A percentile compares a stretch with the other conserved stretches of the same genome.
These are phyloP conservation scores for Paramecium bursaria DNA, from an alignment of 73 alveolate genomes.

Conservation along the genomic window DNA sequence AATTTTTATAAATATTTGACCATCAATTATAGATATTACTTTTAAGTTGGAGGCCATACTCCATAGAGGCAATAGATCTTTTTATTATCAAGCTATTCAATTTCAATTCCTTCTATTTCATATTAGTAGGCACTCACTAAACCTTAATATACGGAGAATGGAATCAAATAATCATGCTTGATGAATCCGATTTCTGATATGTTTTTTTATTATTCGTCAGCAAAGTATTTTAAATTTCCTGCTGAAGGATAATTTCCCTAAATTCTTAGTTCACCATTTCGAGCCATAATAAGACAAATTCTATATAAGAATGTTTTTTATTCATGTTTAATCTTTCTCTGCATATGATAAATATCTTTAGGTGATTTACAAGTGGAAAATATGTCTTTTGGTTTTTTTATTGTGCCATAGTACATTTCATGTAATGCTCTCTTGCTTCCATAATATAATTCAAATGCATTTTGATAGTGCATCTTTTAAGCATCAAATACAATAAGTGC, in stretches of 20 bases:
- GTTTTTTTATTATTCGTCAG: constrained; percentile 45
- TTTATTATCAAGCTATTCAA: constrained; percentile 58
- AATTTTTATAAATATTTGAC: constrained; percentile 26
- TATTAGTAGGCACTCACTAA: constrained; percentile 57
- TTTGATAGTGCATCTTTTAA: constrained; percentile 55
- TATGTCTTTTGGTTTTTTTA: constrained; percentile 60
- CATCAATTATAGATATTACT: constrained; percentile 53
- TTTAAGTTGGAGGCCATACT: constrained; percentile 74
- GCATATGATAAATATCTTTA: constrained; percentile 48
- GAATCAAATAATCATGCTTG: constrained; percentile 56
- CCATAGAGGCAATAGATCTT: constrained; percentile 72
- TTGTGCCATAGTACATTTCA: constrained; percentile 53
- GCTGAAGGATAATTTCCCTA: constrained; percentile 40
- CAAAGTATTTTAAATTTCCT: constrained; percentile 30
- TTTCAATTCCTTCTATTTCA: constrained; percentile 64
- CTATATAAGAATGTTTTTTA: constrained; percentile 51
- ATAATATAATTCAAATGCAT: constrained; percentile 50
- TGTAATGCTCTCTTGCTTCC: constrained; percentile 51
- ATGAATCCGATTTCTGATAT: constrained; percentile 27
- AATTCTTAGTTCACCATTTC: constrained; percentile 63
- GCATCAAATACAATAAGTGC: constrained; percentile 35
- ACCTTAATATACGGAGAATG: constrained; percentile 57
- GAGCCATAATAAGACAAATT: constrained; percentile 47
- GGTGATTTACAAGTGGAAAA: constrained; percentile 60
- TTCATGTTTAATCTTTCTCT: constrained; percentile 43